Conservation (phyloP, 495 filamentous ascomycete species). For the Thermothielavioides terrestris region DNA sequence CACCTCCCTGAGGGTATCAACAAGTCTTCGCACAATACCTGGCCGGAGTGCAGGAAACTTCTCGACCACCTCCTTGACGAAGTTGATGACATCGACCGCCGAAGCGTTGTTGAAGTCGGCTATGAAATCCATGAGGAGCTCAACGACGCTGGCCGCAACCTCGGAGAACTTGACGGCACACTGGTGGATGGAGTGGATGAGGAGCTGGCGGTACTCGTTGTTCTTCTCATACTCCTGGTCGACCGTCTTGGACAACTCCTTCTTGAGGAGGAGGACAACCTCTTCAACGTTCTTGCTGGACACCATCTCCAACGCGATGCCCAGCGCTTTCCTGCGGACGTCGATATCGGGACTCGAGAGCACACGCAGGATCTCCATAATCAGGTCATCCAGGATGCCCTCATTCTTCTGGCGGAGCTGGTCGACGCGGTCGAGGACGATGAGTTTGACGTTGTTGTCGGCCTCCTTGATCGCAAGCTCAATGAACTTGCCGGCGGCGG, state of each 20-base stretch:
- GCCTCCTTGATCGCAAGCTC: conserved; percentile 94
- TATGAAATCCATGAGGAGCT: conserved; percentile 98
- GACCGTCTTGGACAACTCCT: conserved; percentile 93
- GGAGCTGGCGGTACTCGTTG: conserved; percentile 87
- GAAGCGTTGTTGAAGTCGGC: conserved; percentile 96
- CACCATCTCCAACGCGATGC: conserved; percentile 93
- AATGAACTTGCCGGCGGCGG: conserved; percentile 90
- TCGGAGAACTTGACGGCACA: conserved; percentile 99
- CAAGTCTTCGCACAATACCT: conserved; percentile 79
- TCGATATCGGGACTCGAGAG: conserved; percentile 94
- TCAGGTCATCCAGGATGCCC: conserved; percentile 86
- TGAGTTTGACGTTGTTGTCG: conserved; percentile 98
- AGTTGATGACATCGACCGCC: conserved; percentile 94
- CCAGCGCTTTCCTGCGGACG: conserved; percentile 84
- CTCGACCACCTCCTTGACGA: conserved; percentile 98
- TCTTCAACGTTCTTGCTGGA: conserved; percentile 99
- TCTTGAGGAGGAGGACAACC: conserved; percentile 91
- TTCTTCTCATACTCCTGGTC: conserved; percentile 99
- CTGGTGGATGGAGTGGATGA: conserved; percentile 95
- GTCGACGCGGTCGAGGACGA: conserved; percentile 91
- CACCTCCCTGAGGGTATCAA: conserved; percentile 86
- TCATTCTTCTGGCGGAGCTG: conserved; percentile 85
- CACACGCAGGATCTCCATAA: conserved; percentile 98
- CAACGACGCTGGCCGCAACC: conserved; percentile 93
- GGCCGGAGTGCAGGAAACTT: conserved; percentile 87